A percentile compares a stretch with the other conserved stretches of the same genome.
These are phyloP conservation scores for Beta lomatogona DNA, from an alignment of 179 eudicot species.

Conservation along the genomic window DNA sequence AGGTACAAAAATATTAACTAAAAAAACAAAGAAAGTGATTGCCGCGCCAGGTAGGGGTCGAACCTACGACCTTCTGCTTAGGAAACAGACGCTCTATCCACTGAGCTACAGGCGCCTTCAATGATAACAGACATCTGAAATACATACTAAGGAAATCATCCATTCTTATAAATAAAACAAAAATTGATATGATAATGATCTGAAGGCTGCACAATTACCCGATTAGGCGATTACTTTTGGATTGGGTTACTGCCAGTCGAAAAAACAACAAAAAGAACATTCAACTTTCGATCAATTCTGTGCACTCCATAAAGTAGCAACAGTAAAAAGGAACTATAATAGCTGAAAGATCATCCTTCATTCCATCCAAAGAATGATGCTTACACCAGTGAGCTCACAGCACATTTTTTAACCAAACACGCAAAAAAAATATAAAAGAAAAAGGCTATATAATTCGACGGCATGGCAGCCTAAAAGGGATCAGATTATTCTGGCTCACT, in stretches of 20 bases:
- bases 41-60: slow-evolving; percentile 29
- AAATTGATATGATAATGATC: no score
- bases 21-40: background rate
- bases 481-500: background rate
- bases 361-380: background rate
- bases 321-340: background rate
- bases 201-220: background rate
- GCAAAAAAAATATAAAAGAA: background rate
- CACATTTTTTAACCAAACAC: background rate
- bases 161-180: background rate
- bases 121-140: background rate
- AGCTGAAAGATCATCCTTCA: background rate
- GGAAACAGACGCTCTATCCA: slow-evolving; percentile 33
- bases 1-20: no score
- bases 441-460: background rate
- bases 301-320: background rate
- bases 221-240: background rate
- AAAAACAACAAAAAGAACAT: background rate
- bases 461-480: background rate
- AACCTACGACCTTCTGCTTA: slow-evolving; percentile 32
- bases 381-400: background rate
- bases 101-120: slow-evolving; percentile 22
- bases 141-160: no score
- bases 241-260: no score
- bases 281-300: no score